Percentiles rank a stretch among this genome's conserved stretches.
These are phyloP conservation scores for Tephrocybe rancida DNA, from an alignment of 768 basidiomycete genomes.

Conservation along the genomic window DNA sequence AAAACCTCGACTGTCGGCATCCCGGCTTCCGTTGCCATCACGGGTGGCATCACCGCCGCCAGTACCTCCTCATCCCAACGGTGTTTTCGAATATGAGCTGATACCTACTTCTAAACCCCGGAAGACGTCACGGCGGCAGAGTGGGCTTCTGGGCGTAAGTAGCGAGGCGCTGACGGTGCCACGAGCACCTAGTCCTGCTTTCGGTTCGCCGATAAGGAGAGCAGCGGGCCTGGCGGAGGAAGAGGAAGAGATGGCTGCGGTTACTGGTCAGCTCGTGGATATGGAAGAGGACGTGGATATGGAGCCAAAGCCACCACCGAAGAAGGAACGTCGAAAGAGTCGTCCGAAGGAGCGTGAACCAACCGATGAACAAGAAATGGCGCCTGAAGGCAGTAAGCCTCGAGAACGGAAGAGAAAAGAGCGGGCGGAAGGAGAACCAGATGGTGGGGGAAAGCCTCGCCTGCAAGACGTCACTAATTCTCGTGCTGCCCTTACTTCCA, in stretches of 20 bases:
- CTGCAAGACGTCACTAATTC: slow-evolving; percentile 71
- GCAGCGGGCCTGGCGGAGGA: slow-evolving; percentile 60
- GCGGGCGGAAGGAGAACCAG: slow-evolving; percentile 31
- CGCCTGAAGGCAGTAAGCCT: slow-evolving; percentile 11
- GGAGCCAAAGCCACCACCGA: slow-evolving; percentile 25
- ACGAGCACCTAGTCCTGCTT: slow-evolving; percentile 67
- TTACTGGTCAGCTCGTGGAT: slow-evolving; percentile 32
- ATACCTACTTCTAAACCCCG: slow-evolving; percentile 31
- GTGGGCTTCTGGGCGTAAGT: slow-evolving; percentile 56
- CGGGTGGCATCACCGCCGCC: slow-evolving; percentile 43
- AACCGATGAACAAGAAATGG: slow-evolving; percentile 26
- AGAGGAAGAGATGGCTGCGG: slow-evolving; percentile 49
- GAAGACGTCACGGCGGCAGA: slow-evolving; percentile 47
- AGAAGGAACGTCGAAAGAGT: slow-evolving; percentile 52
- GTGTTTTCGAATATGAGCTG: slow-evolving; percentile 27
- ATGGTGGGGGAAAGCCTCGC: slow-evolving; percentile 46
- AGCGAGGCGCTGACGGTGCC: slow-evolving; percentile 44
- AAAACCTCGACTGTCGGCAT: slow-evolving; percentile 51
- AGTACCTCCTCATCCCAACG: slow-evolving; percentile 30
- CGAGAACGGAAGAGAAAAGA: slow-evolving; percentile 40
- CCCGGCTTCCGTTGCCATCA: slow-evolving; percentile 49
- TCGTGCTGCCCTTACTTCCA: slow-evolving; percentile 43
- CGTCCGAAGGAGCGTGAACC: slow-evolving; percentile 42
- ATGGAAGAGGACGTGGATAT: slow-evolving; percentile 37
- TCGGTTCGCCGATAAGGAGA: slow-evolving; percentile 62